These are phyloP conservation scores for Dictyostelium purpureum DNA, from an alignment of 78 protist species.

Conservation along the genomic window DNA sequence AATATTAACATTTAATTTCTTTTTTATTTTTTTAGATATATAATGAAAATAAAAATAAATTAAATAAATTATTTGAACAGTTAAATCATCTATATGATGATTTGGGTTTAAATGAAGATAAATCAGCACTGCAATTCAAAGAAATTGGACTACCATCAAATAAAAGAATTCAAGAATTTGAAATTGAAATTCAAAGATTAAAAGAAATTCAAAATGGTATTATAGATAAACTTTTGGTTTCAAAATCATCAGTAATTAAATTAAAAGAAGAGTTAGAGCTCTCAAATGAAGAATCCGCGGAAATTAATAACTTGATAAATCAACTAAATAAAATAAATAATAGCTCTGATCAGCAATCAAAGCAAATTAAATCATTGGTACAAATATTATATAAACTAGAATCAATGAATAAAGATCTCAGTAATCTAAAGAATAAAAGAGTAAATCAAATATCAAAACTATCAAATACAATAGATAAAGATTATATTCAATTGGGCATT, in stretches of 20 bases:
- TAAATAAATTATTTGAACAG: neutral
- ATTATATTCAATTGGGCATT: neutral
- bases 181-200: conserved; percentile 3
- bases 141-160: neutral
- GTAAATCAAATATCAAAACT: neutral
- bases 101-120: neutral
- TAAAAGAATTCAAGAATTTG: conserved; percentile 1
- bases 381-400: neutral
- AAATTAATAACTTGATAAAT: neutral
- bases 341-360: neutral
- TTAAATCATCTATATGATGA: neutral
- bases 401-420: neutral
- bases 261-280: neutral
- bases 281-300: neutral
- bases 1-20: neutral
- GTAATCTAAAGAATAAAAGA: neutral
- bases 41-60: neutral
- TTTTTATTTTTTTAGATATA: neutral
- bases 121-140: neutral
- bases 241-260: neutral
- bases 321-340: neutral
- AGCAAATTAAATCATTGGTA: neutral
- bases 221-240: neutral
- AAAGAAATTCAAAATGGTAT: neutral
- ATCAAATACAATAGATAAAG: neutral